Evolutionary conservation across 78 protist genomes (phyloP).

Genomic region (Guillardia theta): DNA sequence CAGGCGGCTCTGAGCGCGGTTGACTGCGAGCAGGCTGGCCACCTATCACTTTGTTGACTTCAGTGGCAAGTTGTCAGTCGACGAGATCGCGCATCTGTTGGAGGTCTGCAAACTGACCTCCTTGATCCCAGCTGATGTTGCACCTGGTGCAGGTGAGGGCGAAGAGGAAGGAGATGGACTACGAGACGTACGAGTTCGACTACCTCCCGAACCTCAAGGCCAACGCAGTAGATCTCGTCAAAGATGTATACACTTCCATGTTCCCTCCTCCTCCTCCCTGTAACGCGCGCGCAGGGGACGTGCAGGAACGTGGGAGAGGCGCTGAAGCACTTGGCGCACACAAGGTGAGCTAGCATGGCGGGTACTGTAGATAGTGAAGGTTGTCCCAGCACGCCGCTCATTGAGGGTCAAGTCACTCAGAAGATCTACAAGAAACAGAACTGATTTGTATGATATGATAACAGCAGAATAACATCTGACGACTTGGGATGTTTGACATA

Average conservation of each 20-base stretch:
- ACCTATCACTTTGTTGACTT: not conserved
- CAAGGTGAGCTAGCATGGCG: too few species aligned
- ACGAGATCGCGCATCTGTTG: not conserved
- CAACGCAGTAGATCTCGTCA: not conserved
- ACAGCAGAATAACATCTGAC: too few species aligned
- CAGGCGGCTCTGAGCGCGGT: not conserved
- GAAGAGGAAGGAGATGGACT: not conserved
- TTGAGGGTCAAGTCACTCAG: too few species aligned
- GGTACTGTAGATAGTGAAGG: too few species aligned
- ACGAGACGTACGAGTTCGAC: slow-evolving; percentile 45
- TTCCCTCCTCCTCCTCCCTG: not conserved
- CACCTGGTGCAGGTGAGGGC: not conserved
- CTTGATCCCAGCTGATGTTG: not conserved
- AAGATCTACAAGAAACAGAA: too few species aligned
- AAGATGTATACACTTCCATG: not conserved
- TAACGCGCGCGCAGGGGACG: not conserved
- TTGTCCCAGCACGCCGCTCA: too few species aligned
- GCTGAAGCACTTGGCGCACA: not conserved
- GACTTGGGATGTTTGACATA: too few species aligned
- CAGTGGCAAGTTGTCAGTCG: not conserved
- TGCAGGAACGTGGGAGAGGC: not conserved
- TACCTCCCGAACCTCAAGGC: not conserved
- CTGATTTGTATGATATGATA: too few species aligned
- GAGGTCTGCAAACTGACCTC: not conserved
- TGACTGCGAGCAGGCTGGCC: not conserved